Percentiles rank a stretch among this genome's conserved stretches.
Conservation (phyloP, 1,284 basidiomycete species). For the Ceratobasidium sp. region DNA sequence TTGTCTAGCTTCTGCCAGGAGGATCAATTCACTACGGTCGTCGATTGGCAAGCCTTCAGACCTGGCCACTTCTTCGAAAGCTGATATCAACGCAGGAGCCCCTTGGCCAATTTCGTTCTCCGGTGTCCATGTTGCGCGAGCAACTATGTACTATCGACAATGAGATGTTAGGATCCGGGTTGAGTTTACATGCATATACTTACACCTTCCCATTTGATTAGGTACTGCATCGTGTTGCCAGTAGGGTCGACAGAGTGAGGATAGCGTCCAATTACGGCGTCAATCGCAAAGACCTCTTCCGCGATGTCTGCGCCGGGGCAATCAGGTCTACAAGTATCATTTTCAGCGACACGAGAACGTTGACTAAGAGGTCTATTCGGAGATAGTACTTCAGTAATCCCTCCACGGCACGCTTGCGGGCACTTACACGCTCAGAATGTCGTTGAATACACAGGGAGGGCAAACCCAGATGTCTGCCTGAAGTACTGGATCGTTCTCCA, state of each 20-base stretch:
- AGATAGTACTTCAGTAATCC: not conserved
- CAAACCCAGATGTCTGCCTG: conserved; percentile 2
- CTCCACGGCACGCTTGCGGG: too few relatives aligned
- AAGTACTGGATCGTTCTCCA: not conserved
- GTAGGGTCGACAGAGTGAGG: not conserved
- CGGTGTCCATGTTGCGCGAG: conserved; percentile 15
- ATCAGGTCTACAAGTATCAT: not conserved
- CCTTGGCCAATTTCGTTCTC: conserved; percentile 1
- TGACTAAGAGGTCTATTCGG: not conserved
- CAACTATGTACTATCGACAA: conserved; percentile 1
- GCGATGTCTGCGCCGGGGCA: not conserved
- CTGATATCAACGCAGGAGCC: not conserved
- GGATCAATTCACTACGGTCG: conserved; percentile 3
- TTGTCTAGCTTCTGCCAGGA: conserved; percentile 2
- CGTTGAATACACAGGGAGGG: conserved; percentile 10
- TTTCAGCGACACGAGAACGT: not conserved
- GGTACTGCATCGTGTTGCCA: conserved; percentile 7
- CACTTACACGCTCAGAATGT: not conserved
- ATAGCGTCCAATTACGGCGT: conserved; percentile 7
- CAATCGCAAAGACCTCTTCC: not conserved
- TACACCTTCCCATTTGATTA: conserved; percentile 25
- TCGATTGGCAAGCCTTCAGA: not conserved
- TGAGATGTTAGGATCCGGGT: not conserved
- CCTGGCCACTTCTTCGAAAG: not conserved
- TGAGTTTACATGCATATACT: not conserved